Evolutionary conservation across 2,329 filamentous ascomycete genomes (phyloP), one percentile per base, ranked within the genome.

Genomic region (Colletotrichum sp.): DNA sequence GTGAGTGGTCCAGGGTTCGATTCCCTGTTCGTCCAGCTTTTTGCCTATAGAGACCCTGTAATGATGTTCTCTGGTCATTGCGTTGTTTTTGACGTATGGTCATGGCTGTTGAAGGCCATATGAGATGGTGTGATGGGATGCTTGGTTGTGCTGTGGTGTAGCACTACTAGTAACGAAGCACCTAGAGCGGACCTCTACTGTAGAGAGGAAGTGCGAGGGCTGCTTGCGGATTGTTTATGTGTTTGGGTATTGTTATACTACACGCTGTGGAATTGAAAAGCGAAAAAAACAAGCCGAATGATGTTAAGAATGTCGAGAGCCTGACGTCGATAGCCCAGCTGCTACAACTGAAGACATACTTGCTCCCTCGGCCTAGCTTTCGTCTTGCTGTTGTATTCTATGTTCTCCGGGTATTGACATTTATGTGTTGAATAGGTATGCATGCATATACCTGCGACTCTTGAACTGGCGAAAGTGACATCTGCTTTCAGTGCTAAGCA

Each of bases 21-120:
- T 75, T 75, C 72, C 72, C 72, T 49, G 72, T 64, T 71, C 68
- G 72, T 75, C 72, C 72, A 67, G 18, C 2, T 55, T 67, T 67
- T 67, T 52, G 39, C 7, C 28, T 24, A 3, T 2, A 13, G 30
- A 30, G 55, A 59, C 24, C n/a, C 24, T 2, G 15, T 2, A 16
- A 3, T 18, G 24, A 16, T 59, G 16, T 12, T 26, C 5, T 10
- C 8, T 6, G 6, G 24, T 18, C 16, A 8, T 59, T 59, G 15
- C 16, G 9, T 28, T 59, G 55, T 28, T 21, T 59, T 59, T 59
- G 21, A 30, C n/a, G 8, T 16, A n/a, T 59, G 13, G 15, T 6
- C 8, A 13, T 59, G 8, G 16, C 8, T 49, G n/a, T 52, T 13
- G 12, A 21, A 21, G 44, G 44, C 3, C 10, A 13, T 52, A 13